phyloP scores from a whole-genome alignment of 768 basidiomycete genomes.

The Chalciporus sphaerocephalus region DNA sequence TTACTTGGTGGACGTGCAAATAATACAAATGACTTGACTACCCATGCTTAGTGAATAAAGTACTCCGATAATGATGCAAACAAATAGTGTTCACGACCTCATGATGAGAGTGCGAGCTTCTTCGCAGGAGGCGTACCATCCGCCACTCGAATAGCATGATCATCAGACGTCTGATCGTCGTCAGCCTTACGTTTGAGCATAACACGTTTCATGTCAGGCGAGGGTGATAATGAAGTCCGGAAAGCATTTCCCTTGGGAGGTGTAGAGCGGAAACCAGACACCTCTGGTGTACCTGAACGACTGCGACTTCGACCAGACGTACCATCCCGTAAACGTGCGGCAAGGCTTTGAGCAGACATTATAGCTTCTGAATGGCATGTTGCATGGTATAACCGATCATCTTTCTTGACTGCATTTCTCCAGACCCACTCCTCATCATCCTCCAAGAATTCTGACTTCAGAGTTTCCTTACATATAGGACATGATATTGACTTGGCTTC shows the following conservation, averaged over 20 bases:
- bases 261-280: slow-evolving; percentile 32
- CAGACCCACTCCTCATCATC: slow-evolving; percentile 99
- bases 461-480: slow-evolving; percentile 92
- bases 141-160: slow-evolving; percentile 32
- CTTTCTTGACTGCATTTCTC: slow-evolving; percentile 83
- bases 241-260: slow-evolving; percentile 33
- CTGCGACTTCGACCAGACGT: slow-evolving; percentile 45
- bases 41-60: slow-evolving; percentile 28
- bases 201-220: slow-evolving; percentile 48
- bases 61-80: slow-evolving; percentile 31
- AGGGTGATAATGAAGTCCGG: slow-evolving; percentile 44
- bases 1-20: slow-evolving; percentile 16
- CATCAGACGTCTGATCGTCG: slow-evolving; percentile 36
- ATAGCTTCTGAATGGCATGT: slow-evolving; percentile 87
- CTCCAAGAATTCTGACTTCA: slow-evolving; percentile 89
- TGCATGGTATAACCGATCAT: slow-evolving; percentile 89
- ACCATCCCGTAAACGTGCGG: slow-evolving; percentile 64
- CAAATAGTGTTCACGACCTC: slow-evolving; percentile 13
- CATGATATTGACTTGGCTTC: slow-evolving; percentile 82
- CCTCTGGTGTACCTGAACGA: slow-evolving; percentile 76
- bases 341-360: slow-evolving; percentile 58
- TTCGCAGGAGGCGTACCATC: slow-evolving; percentile 62
- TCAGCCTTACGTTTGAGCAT: slow-evolving; percentile 76
- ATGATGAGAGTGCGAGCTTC: slow-evolving; percentile 51
- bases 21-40: slow-evolving; percentile 25